These are phyloP conservation scores for Fraxinus cuspidata DNA, from an alignment of 257 asterid species.

Conservation along the genomic window DNA sequence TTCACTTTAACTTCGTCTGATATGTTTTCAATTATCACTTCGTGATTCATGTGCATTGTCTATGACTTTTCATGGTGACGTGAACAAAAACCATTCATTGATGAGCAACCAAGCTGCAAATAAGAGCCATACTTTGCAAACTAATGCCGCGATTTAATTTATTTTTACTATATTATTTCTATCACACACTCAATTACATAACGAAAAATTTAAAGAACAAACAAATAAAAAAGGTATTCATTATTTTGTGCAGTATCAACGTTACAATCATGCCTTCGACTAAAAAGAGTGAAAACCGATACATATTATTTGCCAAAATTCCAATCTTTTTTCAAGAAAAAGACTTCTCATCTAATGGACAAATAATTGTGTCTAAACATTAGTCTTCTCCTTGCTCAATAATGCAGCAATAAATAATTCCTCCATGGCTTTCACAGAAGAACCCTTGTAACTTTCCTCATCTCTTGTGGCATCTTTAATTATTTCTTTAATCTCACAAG, in stretches of 20 bases:
- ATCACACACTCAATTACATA: not conserved
- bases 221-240: not conserved
- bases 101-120: too few species aligned
- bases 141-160: not conserved
- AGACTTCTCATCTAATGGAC: not conserved
- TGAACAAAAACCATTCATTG: too few species aligned
- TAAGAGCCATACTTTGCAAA: not conserved
- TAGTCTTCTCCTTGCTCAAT: not conserved
- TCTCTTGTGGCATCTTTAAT: slow-evolving; percentile 37
- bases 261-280: not conserved
- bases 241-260: not conserved
- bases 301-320: not conserved
- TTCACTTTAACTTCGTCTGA: too few species aligned
- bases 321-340: not conserved
- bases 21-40: too few species aligned
- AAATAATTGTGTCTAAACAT: not conserved
- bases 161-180: too few species aligned
- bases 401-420: slow-evolving; percentile 44
- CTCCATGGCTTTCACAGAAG: slow-evolving; percentile 56
- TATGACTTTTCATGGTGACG: too few species aligned
- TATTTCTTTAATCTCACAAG: slow-evolving; percentile 38
- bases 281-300: not conserved
- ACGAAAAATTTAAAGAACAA: not conserved
- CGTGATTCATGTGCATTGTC: too few species aligned
- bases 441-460: slow-evolving; percentile 41